Evolutionary conservation across 805 yeast genomes (phyloP), one percentile per base, ranked within the genome.

Genomic region (Saccharomycopsis sp.): DNA sequence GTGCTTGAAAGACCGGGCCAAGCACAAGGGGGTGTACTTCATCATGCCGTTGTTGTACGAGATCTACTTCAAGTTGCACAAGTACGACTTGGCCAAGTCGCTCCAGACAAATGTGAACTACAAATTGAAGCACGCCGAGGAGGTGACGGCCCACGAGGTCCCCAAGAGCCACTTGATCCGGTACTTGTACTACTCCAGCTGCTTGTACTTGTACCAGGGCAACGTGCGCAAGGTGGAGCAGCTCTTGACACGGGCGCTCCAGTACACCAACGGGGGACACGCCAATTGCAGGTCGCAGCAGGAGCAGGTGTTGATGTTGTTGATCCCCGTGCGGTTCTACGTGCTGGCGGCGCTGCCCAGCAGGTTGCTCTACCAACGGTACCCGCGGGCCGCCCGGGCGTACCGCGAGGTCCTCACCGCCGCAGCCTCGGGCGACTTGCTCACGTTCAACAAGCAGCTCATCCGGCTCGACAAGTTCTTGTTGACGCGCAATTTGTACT

Each of bases 1-100:
- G 3, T 83, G 94, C 48, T 63, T 87, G 33, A 83, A 82, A 48
- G 96, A 87, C 58, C 69, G 88, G 43, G 73, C 80, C 46, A 80
- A 82, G 53, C 68, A 78, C 52, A 58, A 60, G 48, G 82, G 79
- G 37, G 77, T 81, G 15, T 83, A 79, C 58, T 77, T 72, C 58
- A 80, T 85, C 55, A 71, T 82, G 15, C 77, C 79, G 30, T 69
- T 77, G 40, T 69, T 86, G 43, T 75, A 85, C 57, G 74, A 73
- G 50, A 67, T 81, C 18, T 86, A 84, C 59, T 76, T 78, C 63
- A 67, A 67, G 50, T 62, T 85, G 49, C 67, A 71, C 34, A 82
- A 81, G 52, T 64, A 71, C 30, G 86, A 85, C 50, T 68, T 85
- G 56, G 86, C 89, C 25, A 76, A 75, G 50, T 79, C 82, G 38